phyloP scores from a whole-genome alignment of 768 basidiomycete species.

The Hygrophoropsis aurantiaca region DNA sequence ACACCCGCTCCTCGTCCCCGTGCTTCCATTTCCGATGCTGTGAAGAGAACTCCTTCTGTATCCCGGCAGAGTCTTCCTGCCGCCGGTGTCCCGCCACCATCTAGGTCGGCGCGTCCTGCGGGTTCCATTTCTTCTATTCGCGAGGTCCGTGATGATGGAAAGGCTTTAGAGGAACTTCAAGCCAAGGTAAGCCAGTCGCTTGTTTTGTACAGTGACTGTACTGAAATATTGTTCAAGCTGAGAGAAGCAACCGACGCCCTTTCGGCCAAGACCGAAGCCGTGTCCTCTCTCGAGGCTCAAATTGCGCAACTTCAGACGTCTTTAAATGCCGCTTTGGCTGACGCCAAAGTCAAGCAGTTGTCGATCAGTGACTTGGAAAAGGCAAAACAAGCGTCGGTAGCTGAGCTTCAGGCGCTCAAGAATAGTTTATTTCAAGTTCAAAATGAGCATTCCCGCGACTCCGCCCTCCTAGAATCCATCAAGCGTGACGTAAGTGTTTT shows the following conservation, averaged over 20 bases:
- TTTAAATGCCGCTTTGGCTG: slow-evolving; percentile 45
- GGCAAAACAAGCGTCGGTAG: slow-evolving; percentile 49
- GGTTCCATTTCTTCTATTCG: slow-evolving; percentile 74
- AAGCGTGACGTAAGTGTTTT: slow-evolving; percentile 49
- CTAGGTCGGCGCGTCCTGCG: slow-evolving; percentile 47
- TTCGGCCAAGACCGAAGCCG: slow-evolving; percentile 47
- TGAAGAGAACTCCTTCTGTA: slow-evolving; percentile 47
- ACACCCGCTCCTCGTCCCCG: slow-evolving; percentile 51
- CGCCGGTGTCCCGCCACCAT: slow-evolving; percentile 18
- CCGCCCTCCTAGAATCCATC: slow-evolving; percentile 38
- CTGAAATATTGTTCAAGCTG: slow-evolving; percentile 44
- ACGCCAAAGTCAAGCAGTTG: slow-evolving; percentile 46
- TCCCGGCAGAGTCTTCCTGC: slow-evolving; percentile 42
- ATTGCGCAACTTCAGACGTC: slow-evolving; percentile 49
- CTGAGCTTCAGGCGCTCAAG: slow-evolving; percentile 44
- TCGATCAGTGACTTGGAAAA: slow-evolving; percentile 46
- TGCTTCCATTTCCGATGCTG: slow-evolving; percentile 65
- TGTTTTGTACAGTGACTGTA: neutral
- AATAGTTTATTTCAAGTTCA: slow-evolving; percentile 40
- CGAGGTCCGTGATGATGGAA: slow-evolving; percentile 65
- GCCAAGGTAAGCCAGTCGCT: slow-evolving; percentile 45
- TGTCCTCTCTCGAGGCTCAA: slow-evolving; percentile 54
- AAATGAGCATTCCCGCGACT: slow-evolving; percentile 21
- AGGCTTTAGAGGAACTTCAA: slow-evolving; percentile 56
- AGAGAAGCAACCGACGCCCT: slow-evolving; percentile 55